Conservation (phyloP, 2,329 filamentous ascomycete species). For the Aaosphaeria pasadenensis region DNA sequence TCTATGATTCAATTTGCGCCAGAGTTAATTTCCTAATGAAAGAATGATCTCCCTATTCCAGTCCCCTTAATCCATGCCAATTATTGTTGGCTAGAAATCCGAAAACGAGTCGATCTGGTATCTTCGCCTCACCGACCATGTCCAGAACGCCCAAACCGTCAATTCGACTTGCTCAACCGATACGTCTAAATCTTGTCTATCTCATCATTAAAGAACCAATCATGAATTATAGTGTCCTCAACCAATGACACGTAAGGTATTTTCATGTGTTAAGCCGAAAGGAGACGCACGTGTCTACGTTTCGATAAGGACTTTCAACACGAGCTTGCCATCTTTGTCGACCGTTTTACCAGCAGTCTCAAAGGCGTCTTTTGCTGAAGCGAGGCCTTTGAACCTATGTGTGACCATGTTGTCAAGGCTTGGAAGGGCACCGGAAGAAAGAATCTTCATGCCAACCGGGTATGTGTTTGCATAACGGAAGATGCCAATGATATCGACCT, state of each 20-base stretch:
- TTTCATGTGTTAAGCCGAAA: too few species aligned
- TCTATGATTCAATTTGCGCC: too few species aligned
- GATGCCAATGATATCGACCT: constrained; percentile 57
- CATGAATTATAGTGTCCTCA: too few species aligned
- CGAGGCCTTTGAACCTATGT: constrained; percentile 48
- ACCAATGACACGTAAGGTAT: too few species aligned
- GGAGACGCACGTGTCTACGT: constrained; percentile 9
- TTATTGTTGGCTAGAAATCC: not conserved
- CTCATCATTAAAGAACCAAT: constrained; percentile 1
- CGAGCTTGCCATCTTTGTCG: constrained; percentile 51
- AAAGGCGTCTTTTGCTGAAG: constrained; percentile 51
- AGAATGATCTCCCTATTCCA: too few species aligned
- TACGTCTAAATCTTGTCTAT: constrained; percentile 10
- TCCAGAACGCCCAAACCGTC: constrained; percentile 2
- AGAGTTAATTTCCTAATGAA: too few species aligned
- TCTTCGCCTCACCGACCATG: constrained; percentile 1
- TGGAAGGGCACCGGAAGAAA: constrained; percentile 49
- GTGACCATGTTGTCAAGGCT: constrained; percentile 53
- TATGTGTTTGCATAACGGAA: constrained; percentile 57
- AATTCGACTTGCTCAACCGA: constrained; percentile 1
- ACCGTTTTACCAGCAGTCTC: constrained; percentile 49
- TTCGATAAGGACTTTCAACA: constrained; percentile 50
- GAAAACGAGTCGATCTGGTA: constrained; percentile 7
- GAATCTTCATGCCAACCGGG: constrained; percentile 52
- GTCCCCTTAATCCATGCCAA: too few species aligned